Conservation (phyloP, 1,139 yeast species). For the Blastobotrys elegans region DNA sequence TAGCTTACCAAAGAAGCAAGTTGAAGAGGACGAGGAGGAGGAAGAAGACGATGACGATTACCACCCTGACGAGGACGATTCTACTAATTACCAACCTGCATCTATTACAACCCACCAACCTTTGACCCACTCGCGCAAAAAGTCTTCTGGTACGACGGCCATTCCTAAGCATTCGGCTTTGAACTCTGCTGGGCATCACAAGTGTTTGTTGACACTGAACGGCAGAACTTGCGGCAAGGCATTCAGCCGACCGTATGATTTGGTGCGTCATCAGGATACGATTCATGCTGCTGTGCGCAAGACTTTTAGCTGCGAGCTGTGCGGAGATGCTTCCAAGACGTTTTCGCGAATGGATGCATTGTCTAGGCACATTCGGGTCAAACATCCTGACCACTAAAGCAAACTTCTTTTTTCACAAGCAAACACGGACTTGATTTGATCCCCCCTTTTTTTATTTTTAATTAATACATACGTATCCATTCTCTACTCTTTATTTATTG, state of each 20-base stretch:
- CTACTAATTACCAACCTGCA: neutral
- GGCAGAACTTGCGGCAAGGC: conserved; percentile 69
- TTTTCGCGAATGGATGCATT: conserved; percentile 93
- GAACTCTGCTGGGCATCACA: conserved; percentile 36
- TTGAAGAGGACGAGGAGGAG: neutral
- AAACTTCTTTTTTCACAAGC: conserved; percentile 1
- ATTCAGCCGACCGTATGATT: conserved; percentile 90
- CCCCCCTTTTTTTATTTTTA: neutral
- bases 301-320: conserved; percentile 79
- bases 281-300: conserved; percentile 88
- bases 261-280: conserved; percentile 92
- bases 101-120: neutral
- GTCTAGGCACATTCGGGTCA: conserved; percentile 86
- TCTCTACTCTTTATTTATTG: conserved; percentile 6
- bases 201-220: conserved; percentile 57
- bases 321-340: conserved; percentile 71
- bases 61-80: neutral
- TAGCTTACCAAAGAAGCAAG: too few relatives aligned
- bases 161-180: too few relatives aligned
- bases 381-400: conserved; percentile 44
- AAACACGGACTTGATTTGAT: neutral
- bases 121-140: neutral
- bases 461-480: too few relatives aligned
- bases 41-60: neutral
- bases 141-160: neutral